These are phyloP conservation scores for Calonectria leucothoes DNA, from an alignment of 2,329 filamentous ascomycete genomes.

Conservation along the genomic window DNA sequence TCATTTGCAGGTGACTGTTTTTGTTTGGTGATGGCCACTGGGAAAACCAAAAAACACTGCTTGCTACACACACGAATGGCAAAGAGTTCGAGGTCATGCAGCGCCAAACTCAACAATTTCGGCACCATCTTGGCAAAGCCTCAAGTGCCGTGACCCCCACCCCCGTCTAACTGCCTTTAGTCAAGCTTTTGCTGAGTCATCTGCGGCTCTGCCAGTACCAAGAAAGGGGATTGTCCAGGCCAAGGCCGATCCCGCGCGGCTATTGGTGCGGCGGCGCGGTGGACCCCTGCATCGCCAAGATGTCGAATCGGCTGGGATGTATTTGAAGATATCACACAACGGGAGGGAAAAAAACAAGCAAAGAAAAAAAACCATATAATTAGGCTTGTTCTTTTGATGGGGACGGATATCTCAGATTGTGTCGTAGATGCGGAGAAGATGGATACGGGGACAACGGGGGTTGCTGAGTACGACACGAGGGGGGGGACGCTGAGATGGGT, in stretches of 20 bases:
- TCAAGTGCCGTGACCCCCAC: neutral
- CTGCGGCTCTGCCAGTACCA: neutral
- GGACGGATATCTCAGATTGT: neutral
- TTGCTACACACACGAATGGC: neutral
- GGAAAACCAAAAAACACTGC: neutral
- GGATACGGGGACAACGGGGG: neutral
- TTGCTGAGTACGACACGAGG: neutral
- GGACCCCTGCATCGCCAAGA: constrained; percentile 2
- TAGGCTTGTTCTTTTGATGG: neutral
- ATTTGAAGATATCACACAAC: neutral
- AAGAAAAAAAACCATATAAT: neutral
- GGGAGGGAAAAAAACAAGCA: neutral
- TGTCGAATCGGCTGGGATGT: neutral
- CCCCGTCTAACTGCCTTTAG: neutral
- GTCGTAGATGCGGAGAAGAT: neutral
- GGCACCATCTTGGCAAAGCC: neutral
- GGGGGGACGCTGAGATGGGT: neutral
- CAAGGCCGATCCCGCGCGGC: neutral
- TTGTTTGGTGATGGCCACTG: neutral
- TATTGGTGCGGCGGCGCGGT: neutral
- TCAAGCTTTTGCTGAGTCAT: neutral
- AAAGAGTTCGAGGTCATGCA: neutral
- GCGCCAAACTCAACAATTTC: neutral
- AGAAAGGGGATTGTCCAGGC: neutral
- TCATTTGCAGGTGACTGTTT: neutral